These are phyloP conservation scores for Pholiota adiposa DNA, from an alignment of 1,284 basidiomycete species.

Conservation along the genomic window DNA sequence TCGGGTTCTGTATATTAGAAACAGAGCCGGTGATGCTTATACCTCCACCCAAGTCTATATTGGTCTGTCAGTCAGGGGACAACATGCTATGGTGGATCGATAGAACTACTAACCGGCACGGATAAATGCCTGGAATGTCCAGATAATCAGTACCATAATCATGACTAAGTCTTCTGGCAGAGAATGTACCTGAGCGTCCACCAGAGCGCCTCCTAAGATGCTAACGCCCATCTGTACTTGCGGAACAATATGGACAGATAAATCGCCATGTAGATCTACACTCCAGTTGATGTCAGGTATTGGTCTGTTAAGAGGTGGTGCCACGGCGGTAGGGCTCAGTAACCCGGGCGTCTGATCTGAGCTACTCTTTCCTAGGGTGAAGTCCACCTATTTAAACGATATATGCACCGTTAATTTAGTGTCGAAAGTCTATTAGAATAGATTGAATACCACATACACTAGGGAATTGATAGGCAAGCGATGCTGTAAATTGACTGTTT, in stretches of 20 bases:
- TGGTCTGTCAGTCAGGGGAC: neutral
- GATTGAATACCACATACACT: neutral
- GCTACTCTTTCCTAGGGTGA: constrained; percentile 1
- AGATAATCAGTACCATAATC: neutral
- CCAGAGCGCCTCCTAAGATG: constrained; percentile 17
- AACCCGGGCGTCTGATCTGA: constrained; percentile 2
- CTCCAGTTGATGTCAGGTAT: constrained; percentile 19
- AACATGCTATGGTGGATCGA: neutral
- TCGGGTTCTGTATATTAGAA: neutral
- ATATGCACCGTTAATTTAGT: neutral
- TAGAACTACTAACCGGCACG: neutral
- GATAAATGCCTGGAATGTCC: neutral
- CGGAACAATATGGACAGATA: constrained; percentile 20
- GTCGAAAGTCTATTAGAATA: neutral
- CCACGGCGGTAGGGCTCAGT: neutral
- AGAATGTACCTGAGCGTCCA: constrained; percentile 15
- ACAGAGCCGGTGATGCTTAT: constrained; percentile 2
- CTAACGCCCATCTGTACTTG: constrained; percentile 22
- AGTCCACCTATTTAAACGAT: neutral
- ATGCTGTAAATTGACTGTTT: neutral
- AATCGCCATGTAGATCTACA: constrained; percentile 21
- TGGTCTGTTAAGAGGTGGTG: neutral
- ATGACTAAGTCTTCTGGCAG: neutral
- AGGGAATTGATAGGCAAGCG: constrained; percentile 6
- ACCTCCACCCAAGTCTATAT: neutral